Evolutionary conservation across 371 early-diverging fungal species (phyloP), one percentile per base, ranked within the genome.

Genomic region (Mortierella sp.): DNA sequence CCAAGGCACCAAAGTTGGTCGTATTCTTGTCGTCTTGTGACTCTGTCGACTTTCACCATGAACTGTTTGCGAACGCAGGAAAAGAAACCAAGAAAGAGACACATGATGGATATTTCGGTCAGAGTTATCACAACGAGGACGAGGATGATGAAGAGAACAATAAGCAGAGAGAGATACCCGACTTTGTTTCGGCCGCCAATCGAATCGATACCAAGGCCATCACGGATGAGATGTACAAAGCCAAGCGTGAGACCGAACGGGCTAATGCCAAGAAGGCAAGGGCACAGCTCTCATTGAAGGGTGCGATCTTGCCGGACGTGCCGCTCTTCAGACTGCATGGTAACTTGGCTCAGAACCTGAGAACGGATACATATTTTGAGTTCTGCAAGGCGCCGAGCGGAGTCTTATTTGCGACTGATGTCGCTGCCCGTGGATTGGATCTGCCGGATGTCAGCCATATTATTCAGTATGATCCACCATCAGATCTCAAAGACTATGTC

Each of bases 361-460:
- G 99, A 34, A 88, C 89, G 2, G 84, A 87, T 31, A 89, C 93
- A 2, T 96, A 89, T 79, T 67, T 82, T 15, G 85, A 85, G 57
- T 98, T 96, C 75, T 84, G 87, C 41, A 81, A 85, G 53, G 66
- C 84, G 0, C 75, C 86, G 11, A 67, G 84, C n/a, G 88, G 87
- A 19, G 85, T 99, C 34, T 80, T 99, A 28, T 84, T 99, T 64
- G 95, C 96, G 75, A 99, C 99, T 0, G 99, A 99, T 82, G 96
- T 99, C 9, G 98, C 97, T 11, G 97, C 99, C 8, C 92, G 99
- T 80, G 99, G 99, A 54, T 83, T 99, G 41, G 99, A 99, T 88
- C 81, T 99, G 64, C 94, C 98, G 23, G 88, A 95, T 68, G 94
- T 99, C 26, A 88, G 93, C 28, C 85, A 87, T 47, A 95, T 99